Conservation (phyloP, 257 asterid species). For the Forsythia viridissima region DNA sequence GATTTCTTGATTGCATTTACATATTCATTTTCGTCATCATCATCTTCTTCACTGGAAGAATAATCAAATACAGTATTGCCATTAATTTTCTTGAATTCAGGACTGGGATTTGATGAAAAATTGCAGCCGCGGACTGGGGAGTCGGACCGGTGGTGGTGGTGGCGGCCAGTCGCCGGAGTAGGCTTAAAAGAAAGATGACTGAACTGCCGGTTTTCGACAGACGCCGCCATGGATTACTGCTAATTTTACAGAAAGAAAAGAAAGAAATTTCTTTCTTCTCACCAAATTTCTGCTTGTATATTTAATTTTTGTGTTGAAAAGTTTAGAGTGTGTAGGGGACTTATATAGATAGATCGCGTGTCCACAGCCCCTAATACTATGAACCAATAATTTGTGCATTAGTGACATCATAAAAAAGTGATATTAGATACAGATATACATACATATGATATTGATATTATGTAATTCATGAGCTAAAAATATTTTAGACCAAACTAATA, state of each 20-base stretch:
- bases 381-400: too few relatives aligned
- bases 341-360: conserved; percentile 29
- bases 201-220: conserved; percentile 69
- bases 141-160: conserved; percentile 44
- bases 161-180: conserved; percentile 5
- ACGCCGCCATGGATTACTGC: conserved; percentile 67
- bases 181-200: conserved; percentile 44
- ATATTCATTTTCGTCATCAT: conserved; percentile 35
- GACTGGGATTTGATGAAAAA: conserved; percentile 31
- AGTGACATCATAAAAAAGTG: too few relatives aligned
- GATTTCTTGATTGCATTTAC: conserved; percentile 37
- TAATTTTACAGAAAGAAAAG: neutral
- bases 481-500: too few relatives aligned
- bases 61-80: conserved; percentile 26
- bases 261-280: conserved; percentile 17
- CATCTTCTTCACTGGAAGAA: conserved; percentile 52
- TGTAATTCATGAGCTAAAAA: too few relatives aligned
- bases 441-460: too few relatives aligned
- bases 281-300: neutral
- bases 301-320: conserved; percentile 20
- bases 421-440: too few relatives aligned
- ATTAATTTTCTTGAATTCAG: conserved; percentile 11
- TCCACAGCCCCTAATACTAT: too few relatives aligned
- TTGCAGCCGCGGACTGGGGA: conserved; percentile 63
- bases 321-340: conserved; percentile 19